A percentile compares a stretch with the other conserved stretches of the same genome.
Evolutionary conservation across 306 rosid species (phyloP).

Genomic region (Betula pendula): DNA sequence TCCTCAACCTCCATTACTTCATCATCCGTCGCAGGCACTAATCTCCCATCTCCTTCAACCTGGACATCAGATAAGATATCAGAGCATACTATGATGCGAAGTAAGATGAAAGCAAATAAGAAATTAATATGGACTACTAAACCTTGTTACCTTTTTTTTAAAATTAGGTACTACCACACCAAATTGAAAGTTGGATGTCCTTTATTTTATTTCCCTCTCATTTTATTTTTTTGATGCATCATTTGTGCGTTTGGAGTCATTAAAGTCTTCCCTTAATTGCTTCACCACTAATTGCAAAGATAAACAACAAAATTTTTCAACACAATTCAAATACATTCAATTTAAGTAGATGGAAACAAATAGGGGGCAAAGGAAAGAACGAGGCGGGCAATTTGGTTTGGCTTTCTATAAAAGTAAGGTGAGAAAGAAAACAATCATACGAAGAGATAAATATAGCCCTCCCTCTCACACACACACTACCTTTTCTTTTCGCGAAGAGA

Average conservation of each 20-base stretch:
- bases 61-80: conserved; percentile 40
- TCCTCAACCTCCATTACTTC: conserved; percentile 91
- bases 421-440: background rate
- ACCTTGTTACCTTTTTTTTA: background rate
- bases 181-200: background rate
- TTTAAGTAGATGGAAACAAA: background rate
- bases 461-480: background rate
- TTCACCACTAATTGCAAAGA: background rate
- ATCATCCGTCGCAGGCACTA: conserved; percentile 97
- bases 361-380: background rate
- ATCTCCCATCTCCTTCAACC: conserved; percentile 99
- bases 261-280: background rate
- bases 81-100: conserved; percentile 14
- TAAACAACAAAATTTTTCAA: background rate
- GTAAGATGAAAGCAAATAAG: background rate
- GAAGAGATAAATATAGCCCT: background rate
- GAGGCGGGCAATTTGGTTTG: background rate
- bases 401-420: background rate
- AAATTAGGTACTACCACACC: background rate
- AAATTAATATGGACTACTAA: background rate
- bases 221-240: background rate
- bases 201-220: background rate
- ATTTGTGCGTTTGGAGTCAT: background rate
- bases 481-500: background rate
- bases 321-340: background rate